Evolutionary conservation across 345 rosid genomes (phyloP).

Genomic region (Litchi chinensis): DNA sequence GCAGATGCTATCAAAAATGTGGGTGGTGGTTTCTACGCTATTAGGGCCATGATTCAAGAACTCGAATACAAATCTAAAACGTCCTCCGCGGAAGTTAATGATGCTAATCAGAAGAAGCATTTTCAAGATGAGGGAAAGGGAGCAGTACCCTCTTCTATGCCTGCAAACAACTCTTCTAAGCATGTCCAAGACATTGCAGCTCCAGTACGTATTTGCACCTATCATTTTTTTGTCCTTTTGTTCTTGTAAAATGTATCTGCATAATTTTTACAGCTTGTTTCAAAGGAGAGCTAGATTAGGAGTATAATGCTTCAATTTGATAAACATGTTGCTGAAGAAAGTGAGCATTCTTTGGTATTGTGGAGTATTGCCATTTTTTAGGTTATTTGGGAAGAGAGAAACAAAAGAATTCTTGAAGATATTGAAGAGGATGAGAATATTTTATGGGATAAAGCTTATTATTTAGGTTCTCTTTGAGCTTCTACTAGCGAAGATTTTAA

Average conservation of each 20-base stretch:
- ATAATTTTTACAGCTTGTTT: not conserved
- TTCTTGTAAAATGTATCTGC: not conserved
- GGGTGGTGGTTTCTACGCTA: constrained; percentile 46
- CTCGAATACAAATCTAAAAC: constrained; percentile 33
- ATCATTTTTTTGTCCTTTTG: not conserved
- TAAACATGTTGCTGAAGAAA: not conserved
- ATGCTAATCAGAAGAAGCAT: constrained; percentile 16
- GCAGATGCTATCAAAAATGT: constrained; percentile 31
- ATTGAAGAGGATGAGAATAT: too few species aligned
- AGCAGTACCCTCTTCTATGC: not conserved
- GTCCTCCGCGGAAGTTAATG: constrained; percentile 20
- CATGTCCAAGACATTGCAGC: constrained; percentile 1
- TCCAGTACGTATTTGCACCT: constrained; percentile 11
- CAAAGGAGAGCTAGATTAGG: not conserved
- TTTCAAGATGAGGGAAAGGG: constrained; percentile 17
- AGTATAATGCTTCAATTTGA: not conserved
- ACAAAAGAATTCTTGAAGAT: too few species aligned
- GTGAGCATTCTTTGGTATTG: not conserved
- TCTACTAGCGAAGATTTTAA: too few species aligned
- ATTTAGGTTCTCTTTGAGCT: too few species aligned
- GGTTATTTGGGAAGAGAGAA: too few species aligned
- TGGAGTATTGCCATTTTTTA: too few species aligned
- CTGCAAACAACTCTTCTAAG: constrained; percentile 9
- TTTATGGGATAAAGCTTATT: too few species aligned
- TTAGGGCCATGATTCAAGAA: constrained; percentile 44